These are phyloP conservation scores for Lecanicillium sp. DNA, from an alignment of 2,329 filamentous ascomycete species.

Conservation along the genomic window DNA sequence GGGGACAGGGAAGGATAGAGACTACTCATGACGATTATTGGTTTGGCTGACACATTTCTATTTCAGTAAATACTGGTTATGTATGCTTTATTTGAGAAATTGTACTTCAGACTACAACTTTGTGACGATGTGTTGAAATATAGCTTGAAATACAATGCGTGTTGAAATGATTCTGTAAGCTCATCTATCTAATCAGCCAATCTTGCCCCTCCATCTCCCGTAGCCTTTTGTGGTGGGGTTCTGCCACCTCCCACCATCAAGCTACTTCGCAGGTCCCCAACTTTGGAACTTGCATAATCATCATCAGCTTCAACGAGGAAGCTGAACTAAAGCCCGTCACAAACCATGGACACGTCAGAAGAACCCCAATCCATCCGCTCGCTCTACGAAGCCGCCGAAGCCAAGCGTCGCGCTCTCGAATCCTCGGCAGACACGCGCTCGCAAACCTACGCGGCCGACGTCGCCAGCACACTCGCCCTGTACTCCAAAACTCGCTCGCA, in stretches of 20 bases:
- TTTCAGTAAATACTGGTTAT: too few relatives aligned
- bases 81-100: too few relatives aligned
- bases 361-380: slow-evolving; percentile 42
- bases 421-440: slow-evolving; percentile 56
- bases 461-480: slow-evolving; percentile 57
- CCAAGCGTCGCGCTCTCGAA: slow-evolving; percentile 49
- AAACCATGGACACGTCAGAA: slow-evolving; percentile 25
- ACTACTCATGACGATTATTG: too few relatives aligned
- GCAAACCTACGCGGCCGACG: slow-evolving; percentile 56
- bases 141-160: too few relatives aligned
- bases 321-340: background rate
- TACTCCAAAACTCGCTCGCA: slow-evolving; percentile 68
- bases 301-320: background rate
- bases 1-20: too few relatives aligned
- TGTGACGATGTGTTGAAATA: too few relatives aligned
- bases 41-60: too few relatives aligned
- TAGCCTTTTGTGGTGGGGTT: too few relatives aligned
- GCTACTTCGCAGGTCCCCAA: background rate
- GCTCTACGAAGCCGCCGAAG: slow-evolving; percentile 41
- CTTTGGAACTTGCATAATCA: background rate
- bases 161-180: too few relatives aligned
- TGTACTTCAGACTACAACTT: too few relatives aligned
- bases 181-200: too few relatives aligned
- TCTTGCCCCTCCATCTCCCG: too few relatives aligned
- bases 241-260: background rate